phyloP scores from a whole-genome alignment of 352 stramenopile species.

The Phytophthora pistaciae region DNA sequence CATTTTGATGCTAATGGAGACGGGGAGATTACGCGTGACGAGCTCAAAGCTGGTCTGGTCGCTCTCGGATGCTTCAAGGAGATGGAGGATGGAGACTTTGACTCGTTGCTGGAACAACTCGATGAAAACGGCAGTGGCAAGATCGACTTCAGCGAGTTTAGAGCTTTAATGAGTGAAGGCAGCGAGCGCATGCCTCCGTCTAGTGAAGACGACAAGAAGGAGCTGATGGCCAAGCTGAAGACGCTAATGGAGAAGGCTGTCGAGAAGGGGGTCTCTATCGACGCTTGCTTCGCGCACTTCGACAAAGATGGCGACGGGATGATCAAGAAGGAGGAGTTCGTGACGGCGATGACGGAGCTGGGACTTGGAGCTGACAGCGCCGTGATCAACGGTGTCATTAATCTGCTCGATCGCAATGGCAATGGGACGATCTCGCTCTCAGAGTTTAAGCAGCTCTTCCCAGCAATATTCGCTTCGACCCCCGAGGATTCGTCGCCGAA shows the following conservation, averaged over 20 bases:
- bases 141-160: constrained; percentile 71
- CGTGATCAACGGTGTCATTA: constrained; percentile 51
- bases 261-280: constrained; percentile 58
- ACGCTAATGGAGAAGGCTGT: constrained; percentile 52
- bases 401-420: constrained; percentile 65
- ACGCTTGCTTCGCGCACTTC: constrained; percentile 84
- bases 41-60: constrained; percentile 62
- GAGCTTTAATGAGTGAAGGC: constrained; percentile 39
- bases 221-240: constrained; percentile 47
- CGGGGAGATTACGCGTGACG: constrained; percentile 58
- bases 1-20: constrained; percentile 81
- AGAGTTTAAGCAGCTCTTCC: constrained; percentile 75
- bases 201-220: constrained; percentile 11
- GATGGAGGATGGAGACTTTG: constrained; percentile 47
- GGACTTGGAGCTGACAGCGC: constrained; percentile 39
- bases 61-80: constrained; percentile 61
- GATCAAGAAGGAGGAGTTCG: constrained; percentile 73
- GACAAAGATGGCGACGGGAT: constrained; percentile 81
- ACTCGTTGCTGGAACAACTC: constrained; percentile 53
- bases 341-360: constrained; percentile 61
- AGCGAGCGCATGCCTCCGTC: not conserved
- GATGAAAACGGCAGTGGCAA: constrained; percentile 64
- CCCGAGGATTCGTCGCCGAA: not conserved
- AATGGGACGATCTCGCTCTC: constrained; percentile 69
- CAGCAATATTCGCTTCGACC: not conserved